phyloP scores from a whole-genome alignment of 805 yeast species.

The Myxozyma sirexii region DNA sequence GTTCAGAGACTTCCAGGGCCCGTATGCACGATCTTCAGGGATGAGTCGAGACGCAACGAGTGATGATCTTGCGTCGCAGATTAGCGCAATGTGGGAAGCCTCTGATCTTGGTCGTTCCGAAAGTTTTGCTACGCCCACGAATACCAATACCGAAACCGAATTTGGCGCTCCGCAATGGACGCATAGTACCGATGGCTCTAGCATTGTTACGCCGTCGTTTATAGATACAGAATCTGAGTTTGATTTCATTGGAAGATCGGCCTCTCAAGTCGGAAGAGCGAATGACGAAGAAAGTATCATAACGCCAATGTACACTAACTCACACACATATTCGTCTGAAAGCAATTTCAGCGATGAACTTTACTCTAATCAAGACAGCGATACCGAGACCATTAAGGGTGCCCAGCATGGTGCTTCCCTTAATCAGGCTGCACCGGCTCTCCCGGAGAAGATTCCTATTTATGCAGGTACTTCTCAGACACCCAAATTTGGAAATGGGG shows the following conservation, averaged over 20 bases:
- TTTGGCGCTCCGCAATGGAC: background rate
- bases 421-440: background rate
- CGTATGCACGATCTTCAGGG: background rate
- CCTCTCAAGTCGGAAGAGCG: slow-evolving; percentile 1
- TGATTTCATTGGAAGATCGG: slow-evolving; percentile 11
- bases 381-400: background rate
- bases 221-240: background rate
- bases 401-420: background rate
- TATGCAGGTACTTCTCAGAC: background rate
- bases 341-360: background rate
- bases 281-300: slow-evolving; percentile 7
- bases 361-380: background rate
- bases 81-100: slow-evolving; percentile 11
- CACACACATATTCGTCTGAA: background rate
- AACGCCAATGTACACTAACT: slow-evolving; percentile 11
- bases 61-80: slow-evolving; percentile 12
- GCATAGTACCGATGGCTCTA: background rate
- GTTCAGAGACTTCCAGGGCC: slow-evolving; percentile 6
- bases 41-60: background rate
- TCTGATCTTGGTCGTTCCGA: slow-evolving; percentile 10
- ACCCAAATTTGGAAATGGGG: slow-evolving; percentile 4
- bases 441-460: slow-evolving; percentile 11
- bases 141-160: slow-evolving; percentile 1
- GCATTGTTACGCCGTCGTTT: background rate
- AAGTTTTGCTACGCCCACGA: background rate